Evolutionary conservation across 2,329 filamentous ascomycete species (phyloP), one percentile per base, ranked within the genome.

Genomic region (Aspergillus persii): DNA sequence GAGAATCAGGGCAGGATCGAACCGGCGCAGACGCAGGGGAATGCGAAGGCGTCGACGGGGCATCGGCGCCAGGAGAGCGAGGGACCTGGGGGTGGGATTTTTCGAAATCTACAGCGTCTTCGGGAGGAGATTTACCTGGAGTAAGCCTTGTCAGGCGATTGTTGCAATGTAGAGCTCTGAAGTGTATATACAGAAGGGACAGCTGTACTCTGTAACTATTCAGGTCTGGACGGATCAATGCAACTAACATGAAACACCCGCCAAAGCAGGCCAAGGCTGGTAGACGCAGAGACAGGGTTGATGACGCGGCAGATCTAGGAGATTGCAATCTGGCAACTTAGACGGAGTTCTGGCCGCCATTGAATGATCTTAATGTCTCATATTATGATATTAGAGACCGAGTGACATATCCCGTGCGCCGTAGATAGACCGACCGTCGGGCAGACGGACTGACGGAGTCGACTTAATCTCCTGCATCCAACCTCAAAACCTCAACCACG

Each of bases 111-210:
- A 56, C 77, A 82, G 60, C 80, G 82, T 53, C 69, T 84, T 64
- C 79, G 81, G 53, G 81, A 83, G 59, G 81, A 83, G 61, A 80
- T 84, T 49, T 83, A 83, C 63, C 71, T 82, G 59, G 81, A 83
- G 61, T 83, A 66, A 69, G 18, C 18, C 18, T 23, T 23, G 18
- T 23, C 18, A 23, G 18, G 18, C 18, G 18, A 23, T 23, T 23
- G 2, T 23, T 23, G 18, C 18, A 23, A 23, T 23, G 26, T 47
- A 47, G 23, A 23, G n/a, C 26, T 23, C n/a, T 23, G 12, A 3
- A 26, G 44, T 3, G 30, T n/a, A 52, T 52, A 31, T 52, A 27
- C 26, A 47, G 9, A 26, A 15, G 18, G 8, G 9, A 47, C 12
- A 44, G 39, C 11, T 7, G 39, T 5, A 18, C 4, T 11, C 30